Base-by-base conservation (phyloP, 768 basidiomycete genomes). In the Agrocybe praecox region DNA sequence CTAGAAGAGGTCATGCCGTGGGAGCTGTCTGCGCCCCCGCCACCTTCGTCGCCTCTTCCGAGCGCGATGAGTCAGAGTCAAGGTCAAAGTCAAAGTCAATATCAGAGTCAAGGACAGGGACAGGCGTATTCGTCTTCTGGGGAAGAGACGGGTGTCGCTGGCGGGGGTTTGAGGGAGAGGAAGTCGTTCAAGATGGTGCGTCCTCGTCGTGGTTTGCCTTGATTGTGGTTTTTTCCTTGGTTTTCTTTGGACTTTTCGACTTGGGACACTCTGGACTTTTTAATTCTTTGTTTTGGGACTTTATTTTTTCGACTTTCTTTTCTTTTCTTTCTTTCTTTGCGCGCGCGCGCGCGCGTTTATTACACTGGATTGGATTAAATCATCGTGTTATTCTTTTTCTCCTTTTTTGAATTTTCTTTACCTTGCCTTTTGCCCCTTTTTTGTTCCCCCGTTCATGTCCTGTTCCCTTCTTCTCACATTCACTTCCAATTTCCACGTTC, bases 1-100 rank as follows among this genome's bases (percentile, higher is more conserved):
- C 60, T 70, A 8, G 69, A 69, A 52, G 67, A 72, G 44, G 71
- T 74, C 15, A 60, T 65, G 51, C 72, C 72, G 57, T 76, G 75
- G 75, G 75, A 76, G 62, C 50, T 72, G 51, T 64, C 63, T 36
- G 36, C 36, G 36, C 71, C 71, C 23, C 63, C 54, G 19, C 71
- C 69, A 26, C 46, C 21, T 55, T 49, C 2, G 33, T 8, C 15
- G 36, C 14, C 36, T 14, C 12, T 5, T 4, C 14, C 36, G 36
- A 3, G 5, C 14, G 36, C 4, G 36, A 40, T 15, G 12, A n/a
- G 36, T 14, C 36, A 40, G 5, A 40, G 26, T 29, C 26, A 29
- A 29, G 26, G 26, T 29, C 26, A 29, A 29, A 29, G 26, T 29
- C 26, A 29, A 29, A 29, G 26, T 29, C 26, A 29, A 5, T 4